A percentile compares a stretch with the other conserved stretches of the same genome.
phyloP scores from a whole-genome alignment of 1,284 basidiomycete genomes.

The Marasmius oreades region DNA sequence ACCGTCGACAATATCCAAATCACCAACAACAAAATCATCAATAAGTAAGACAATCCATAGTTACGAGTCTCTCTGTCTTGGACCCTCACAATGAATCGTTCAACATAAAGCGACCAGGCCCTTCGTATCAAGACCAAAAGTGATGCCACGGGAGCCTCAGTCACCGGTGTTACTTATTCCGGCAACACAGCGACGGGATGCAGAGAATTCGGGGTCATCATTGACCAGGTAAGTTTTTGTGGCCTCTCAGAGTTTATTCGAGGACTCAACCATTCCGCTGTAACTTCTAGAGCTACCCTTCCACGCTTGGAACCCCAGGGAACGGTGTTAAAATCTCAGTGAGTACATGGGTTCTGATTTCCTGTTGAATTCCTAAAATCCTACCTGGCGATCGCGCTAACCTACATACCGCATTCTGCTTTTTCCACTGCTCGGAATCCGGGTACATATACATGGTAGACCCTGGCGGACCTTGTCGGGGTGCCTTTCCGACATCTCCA shows the following conservation, averaged over 20 bases:
- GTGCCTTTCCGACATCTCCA: too few relatives aligned
- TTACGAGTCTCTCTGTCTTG: not conserved
- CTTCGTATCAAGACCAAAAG: not conserved
- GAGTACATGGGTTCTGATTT: too few relatives aligned
- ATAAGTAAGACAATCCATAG: slow-evolving; percentile 12
- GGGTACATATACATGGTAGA: too few relatives aligned
- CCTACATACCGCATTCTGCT: too few relatives aligned
- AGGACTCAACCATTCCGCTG: not conserved
- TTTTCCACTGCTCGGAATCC: too few relatives aligned
- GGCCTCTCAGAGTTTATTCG: not conserved
- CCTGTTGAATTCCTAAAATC: too few relatives aligned
- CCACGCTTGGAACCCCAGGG: not conserved
- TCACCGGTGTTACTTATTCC: not conserved
- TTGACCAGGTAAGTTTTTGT: too few relatives aligned
- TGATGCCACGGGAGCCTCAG: not conserved
- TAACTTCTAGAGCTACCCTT: not conserved
- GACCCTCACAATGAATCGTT: not conserved
- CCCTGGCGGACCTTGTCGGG: too few relatives aligned
- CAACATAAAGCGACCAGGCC: not conserved
- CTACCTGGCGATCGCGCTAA: too few relatives aligned
- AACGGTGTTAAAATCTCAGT: not conserved
- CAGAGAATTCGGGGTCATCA: too few relatives aligned
- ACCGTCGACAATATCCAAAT: too few relatives aligned
- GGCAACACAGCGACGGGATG: not conserved
- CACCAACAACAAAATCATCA: not conserved